These are phyloP conservation scores for Saccharomycopsis javanensis DNA, from an alignment of 805 yeast genomes.

Conservation along the genomic window DNA sequence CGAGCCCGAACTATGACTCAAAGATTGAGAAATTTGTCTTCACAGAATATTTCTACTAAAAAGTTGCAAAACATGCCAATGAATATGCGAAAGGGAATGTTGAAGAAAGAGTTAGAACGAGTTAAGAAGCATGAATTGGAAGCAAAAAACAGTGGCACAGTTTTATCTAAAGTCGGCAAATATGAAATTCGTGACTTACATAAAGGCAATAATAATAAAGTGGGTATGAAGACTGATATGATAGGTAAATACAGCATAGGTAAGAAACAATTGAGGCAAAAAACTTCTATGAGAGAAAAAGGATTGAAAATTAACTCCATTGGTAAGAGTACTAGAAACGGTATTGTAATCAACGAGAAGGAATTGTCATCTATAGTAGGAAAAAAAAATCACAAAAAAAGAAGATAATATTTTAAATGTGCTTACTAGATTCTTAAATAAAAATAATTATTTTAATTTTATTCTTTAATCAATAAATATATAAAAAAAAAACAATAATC, in stretches of 20 bases:
- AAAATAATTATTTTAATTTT: not conserved
- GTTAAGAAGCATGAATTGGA: conserved; percentile 55
- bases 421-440: not conserved
- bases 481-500: conserved; percentile 1
- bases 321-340: conserved; percentile 72
- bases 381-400: conserved; percentile 2
- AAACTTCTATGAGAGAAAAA: conserved; percentile 45
- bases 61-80: conserved; percentile 78
- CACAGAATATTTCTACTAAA: not conserved
- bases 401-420: not conserved
- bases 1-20: conserved; percentile 54
- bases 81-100: conserved; percentile 78
- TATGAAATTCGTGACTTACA: conserved; percentile 54
- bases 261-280: conserved; percentile 32
- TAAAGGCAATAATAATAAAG: conserved; percentile 44
- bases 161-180: conserved; percentile 61
- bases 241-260: conserved; percentile 43
- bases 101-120: conserved; percentile 43
- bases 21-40: conserved; percentile 37
- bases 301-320: conserved; percentile 71
- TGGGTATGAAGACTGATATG: conserved; percentile 31
- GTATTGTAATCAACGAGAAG: conserved; percentile 55
- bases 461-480: not conserved
- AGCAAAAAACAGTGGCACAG: conserved; percentile 84
- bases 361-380: conserved; percentile 49